These are phyloP conservation scores for Fonsecaea erecta DNA, from an alignment of 2,329 filamentous ascomycete species.

Conservation along the genomic window DNA sequence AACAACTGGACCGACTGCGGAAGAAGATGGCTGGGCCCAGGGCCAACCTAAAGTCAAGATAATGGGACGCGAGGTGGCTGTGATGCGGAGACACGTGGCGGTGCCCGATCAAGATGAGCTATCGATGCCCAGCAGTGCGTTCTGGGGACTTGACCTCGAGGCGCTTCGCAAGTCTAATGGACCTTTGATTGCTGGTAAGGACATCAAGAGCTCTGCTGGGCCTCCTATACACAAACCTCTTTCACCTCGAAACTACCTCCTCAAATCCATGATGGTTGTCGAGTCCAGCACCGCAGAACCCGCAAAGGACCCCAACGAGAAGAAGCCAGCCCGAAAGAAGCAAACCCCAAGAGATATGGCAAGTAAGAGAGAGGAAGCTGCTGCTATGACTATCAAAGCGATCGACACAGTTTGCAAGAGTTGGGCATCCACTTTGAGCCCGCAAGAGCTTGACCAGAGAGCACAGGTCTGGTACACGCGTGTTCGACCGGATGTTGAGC, in stretches of 20 bases:
- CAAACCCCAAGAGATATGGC: conserved; percentile 61
- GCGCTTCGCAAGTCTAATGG: conserved; percentile 55
- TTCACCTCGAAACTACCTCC: conserved; percentile 63
- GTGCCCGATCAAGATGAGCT: conserved; percentile 58
- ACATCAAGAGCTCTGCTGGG: conserved; percentile 44
- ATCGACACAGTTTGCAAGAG: conserved; percentile 74
- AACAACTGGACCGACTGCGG: conserved; percentile 66
- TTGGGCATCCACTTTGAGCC: conserved; percentile 68
- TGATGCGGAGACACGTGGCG: conserved; percentile 68
- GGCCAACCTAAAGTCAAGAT: conserved; percentile 75
- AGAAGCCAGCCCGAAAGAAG: conserved; percentile 36
- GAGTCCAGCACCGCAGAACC: conserved; percentile 29
- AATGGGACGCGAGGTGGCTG: conserved; percentile 73
- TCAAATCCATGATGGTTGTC: conserved; percentile 51
- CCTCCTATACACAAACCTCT: conserved; percentile 78
- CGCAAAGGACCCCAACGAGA: neutral
- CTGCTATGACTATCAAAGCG: conserved; percentile 71
- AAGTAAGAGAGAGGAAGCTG: conserved; percentile 69
- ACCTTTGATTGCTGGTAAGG: conserved; percentile 33
- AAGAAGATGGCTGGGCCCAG: conserved; percentile 72
- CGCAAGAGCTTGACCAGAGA: conserved; percentile 71
- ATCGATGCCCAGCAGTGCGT: conserved; percentile 46
- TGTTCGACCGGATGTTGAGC: conserved; percentile 75
- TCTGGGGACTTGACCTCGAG: conserved; percentile 65
- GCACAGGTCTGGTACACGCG: conserved; percentile 83